These are phyloP conservation scores for Apiospora sp. DNA, from an alignment of 2,329 filamentous ascomycete genomes.

Conservation along the genomic window DNA sequence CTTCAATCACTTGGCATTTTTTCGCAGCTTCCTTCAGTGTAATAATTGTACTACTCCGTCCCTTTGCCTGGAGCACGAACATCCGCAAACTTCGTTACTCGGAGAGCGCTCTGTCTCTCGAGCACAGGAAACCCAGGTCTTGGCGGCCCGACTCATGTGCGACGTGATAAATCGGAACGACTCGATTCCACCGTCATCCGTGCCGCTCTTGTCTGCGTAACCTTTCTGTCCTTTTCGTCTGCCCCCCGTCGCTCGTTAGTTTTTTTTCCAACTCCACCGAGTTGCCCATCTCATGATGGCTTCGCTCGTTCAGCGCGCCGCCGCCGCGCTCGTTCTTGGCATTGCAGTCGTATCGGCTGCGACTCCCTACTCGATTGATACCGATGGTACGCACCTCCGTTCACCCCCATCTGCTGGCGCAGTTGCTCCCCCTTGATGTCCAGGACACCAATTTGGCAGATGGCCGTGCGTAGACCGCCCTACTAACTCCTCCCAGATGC, in stretches of 20 bases:
- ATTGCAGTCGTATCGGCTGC: conserved; percentile 26
- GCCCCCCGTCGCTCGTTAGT: conserved; percentile 12
- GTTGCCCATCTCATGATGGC: conserved; percentile 18
- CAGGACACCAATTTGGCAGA: neutral
- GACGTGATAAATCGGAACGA: neutral
- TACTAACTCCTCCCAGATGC: conserved; percentile 44
- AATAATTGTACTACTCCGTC: neutral
- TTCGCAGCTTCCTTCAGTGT: neutral
- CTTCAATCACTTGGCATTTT: neutral
- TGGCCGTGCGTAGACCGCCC: neutral
- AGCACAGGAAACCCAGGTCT: neutral
- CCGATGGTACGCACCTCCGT: conserved; percentile 26
- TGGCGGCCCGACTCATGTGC: neutral
- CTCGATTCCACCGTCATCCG: neutral
- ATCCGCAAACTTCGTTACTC: neutral
- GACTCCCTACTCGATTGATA: conserved; percentile 27
- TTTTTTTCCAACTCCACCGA: neutral
- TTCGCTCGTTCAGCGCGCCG: conserved; percentile 26
- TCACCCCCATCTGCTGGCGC: neutral
- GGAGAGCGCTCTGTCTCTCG: neutral
- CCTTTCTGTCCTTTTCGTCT: neutral
- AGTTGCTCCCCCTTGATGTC: neutral
- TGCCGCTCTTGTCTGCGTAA: neutral
- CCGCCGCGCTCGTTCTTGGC: conserved; percentile 25
- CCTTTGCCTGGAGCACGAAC: neutral